Percentiles rank a stretch among this genome's conserved stretches.
Evolutionary conservation across 768 basidiomycete genomes (phyloP).

Genomic region (Polyporus arcularius): DNA sequence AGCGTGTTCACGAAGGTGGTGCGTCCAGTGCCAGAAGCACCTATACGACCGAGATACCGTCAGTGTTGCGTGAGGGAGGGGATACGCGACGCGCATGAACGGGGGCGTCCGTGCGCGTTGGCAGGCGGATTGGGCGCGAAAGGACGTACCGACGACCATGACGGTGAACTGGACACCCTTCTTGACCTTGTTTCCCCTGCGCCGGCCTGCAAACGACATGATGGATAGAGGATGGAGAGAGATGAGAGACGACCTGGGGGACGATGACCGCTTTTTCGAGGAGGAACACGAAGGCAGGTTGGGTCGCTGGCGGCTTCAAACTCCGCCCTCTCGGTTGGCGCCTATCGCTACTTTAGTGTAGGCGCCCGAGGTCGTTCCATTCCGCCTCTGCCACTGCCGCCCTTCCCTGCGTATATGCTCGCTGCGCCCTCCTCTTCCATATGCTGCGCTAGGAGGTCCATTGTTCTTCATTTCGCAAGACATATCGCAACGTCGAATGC

Average conservation of each 20-base stretch:
- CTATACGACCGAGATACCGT: constrained; percentile 40
- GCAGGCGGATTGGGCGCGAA: constrained; percentile 14
- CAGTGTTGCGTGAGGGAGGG: constrained; percentile 10
- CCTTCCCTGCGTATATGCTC: constrained; percentile 21
- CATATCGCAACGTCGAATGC: background rate
- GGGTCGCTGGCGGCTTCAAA: constrained; percentile 29
- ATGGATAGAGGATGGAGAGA: constrained; percentile 18
- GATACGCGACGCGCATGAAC: constrained; percentile 10
- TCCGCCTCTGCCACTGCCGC: background rate
- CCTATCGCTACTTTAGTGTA: background rate
- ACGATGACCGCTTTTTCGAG: constrained; percentile 21
- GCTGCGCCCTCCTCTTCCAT: constrained; percentile 12
- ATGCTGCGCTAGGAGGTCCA: constrained; percentile 4
- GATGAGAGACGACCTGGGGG: constrained; percentile 23
- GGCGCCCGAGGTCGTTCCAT: background rate
- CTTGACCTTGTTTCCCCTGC: constrained; percentile 93
- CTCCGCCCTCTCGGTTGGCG: constrained; percentile 22
- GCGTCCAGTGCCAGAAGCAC: constrained; percentile 95
- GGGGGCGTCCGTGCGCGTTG: constrained; percentile 21
- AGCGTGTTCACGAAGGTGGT: constrained; percentile 99
- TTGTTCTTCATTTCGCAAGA: background rate
- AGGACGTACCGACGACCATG: constrained; percentile 89
- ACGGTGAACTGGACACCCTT: constrained; percentile 98
- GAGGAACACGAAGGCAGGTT: constrained; percentile 17
- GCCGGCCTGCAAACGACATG: constrained; percentile 86